These are phyloP conservation scores for Rubia peregrina DNA, from an alignment of 305 asterid genomes.

Conservation along the genomic window DNA sequence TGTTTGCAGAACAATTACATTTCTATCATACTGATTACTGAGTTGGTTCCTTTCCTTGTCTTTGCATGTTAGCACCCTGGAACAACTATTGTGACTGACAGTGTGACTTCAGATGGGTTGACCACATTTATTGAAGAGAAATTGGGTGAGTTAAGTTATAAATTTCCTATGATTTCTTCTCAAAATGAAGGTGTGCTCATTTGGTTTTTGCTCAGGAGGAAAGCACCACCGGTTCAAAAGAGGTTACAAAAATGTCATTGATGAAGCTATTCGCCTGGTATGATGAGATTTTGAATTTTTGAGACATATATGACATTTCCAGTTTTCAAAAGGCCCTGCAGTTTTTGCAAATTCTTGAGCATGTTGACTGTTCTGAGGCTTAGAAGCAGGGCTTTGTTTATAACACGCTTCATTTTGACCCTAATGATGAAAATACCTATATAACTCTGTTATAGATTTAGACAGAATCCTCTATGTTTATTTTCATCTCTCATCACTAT, in stretches of 20 bases:
- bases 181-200: constrained; percentile 22
- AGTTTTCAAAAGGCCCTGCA: background rate
- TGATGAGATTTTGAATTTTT: background rate
- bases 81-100: constrained; percentile 89
- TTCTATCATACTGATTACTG: constrained; percentile 25
- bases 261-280: constrained; percentile 96
- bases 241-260: constrained; percentile 99
- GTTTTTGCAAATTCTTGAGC: background rate
- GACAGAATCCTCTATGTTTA: background rate
- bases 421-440: background rate
- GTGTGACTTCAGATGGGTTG: constrained; percentile 98
- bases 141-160: constrained; percentile 53
- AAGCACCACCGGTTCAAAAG: constrained; percentile 92
- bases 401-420: background rate
- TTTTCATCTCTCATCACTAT: background rate
- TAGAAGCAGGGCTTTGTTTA: background rate
- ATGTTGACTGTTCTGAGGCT: background rate
- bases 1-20: constrained; percentile 10
- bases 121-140: constrained; percentile 84
- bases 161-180: constrained; percentile 8
- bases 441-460: background rate
- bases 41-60: constrained; percentile 21
- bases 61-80: constrained; percentile 75
- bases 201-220: constrained; percentile 55
- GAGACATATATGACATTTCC: background rate